Evolutionary conservation across 2,329 filamentous ascomycete species (phyloP), one percentile per base, ranked within the genome.

Genomic region (Aureobasidium sp.): DNA sequence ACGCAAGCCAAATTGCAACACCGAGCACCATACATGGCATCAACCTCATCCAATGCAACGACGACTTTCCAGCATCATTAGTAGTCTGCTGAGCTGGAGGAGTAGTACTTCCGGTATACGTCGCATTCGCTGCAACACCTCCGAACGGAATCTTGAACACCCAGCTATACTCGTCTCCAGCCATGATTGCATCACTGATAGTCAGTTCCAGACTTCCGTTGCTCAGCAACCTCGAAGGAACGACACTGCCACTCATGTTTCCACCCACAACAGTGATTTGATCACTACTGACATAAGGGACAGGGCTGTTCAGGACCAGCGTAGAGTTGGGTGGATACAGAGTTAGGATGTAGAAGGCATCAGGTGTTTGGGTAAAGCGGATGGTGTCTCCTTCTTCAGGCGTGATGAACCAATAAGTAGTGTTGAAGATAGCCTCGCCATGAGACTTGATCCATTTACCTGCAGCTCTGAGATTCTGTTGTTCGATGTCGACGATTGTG

Each of bases 361-460:
- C 76, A 1, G 72, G 63, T 0, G 76, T 83, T 66, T 78, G 77
- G 3, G 82, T 84, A 66, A 84, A 84, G 5, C 82, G 70, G 0
- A 83, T 68, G 7, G 77, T 70, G 0, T 70, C 72, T 0, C 76
- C 76, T 52, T 80, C 78, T 17, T 76, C 71, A 0, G 80, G 74
- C 5, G 72, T 75, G 2, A 80, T 70, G 65, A 78, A 77, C 80
- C 80, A 83, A 67, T 82, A 84, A 1, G 78, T 82, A 5, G 83
- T 85, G 61, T 82, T 80, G 68, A 80, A 85, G 23, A 86, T 77
- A 1, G 81, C 81, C 67, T 85, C 82, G 2, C 63, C 77, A 67
- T 85, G 82, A 0, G 66, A 67, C 34, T 76, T 75, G 60, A 85
- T 83, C 83, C 82, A 85, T 1, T 56, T 65, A 0, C 83, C 84